Evolutionary conservation across 768 basidiomycete genomes (phyloP).

Genomic region (Cystofilobasidium macerans): DNA sequence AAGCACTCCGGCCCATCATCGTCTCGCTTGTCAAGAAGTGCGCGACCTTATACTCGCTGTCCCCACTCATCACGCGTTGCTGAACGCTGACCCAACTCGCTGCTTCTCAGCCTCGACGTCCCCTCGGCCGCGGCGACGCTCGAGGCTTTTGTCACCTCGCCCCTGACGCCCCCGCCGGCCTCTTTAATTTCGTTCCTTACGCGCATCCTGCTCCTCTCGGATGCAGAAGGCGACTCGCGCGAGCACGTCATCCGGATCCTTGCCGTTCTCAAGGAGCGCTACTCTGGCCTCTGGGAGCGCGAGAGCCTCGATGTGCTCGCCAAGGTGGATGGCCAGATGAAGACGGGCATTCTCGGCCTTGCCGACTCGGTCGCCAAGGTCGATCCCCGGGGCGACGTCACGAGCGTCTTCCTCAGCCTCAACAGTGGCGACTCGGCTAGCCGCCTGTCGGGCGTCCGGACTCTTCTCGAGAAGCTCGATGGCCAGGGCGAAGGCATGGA

Average conservation of each 20-base stretch:
- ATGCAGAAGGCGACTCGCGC: neutral
- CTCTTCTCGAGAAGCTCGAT: slow-evolving; percentile 18
- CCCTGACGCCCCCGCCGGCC: slow-evolving; percentile 6
- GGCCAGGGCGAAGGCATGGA: slow-evolving; percentile 20
- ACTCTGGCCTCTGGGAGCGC: slow-evolving; percentile 17
- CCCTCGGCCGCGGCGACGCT: slow-evolving; percentile 11
- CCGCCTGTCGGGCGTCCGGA: slow-evolving; percentile 16
- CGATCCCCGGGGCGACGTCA: slow-evolving; percentile 12
- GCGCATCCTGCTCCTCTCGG: slow-evolving; percentile 12
- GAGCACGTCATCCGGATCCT: slow-evolving; percentile 5
- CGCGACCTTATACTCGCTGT: neutral
- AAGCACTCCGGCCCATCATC: slow-evolving; percentile 20
- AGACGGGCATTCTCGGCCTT: slow-evolving; percentile 7
- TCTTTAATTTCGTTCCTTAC: slow-evolving; percentile 18
- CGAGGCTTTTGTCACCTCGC: slow-evolving; percentile 18
- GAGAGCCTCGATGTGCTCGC: slow-evolving; percentile 11
- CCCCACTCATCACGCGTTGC: too few species aligned
- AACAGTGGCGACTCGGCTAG: slow-evolving; percentile 20
- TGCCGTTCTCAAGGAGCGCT: slow-evolving; percentile 17
- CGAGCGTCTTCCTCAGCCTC: slow-evolving; percentile 19
- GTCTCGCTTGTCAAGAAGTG: slow-evolving; percentile 14
- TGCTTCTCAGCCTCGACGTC: slow-evolving; percentile 12
- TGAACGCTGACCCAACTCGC: neutral
- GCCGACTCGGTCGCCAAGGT: slow-evolving; percentile 12
- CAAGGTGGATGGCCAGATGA: slow-evolving; percentile 18